Evolutionary conservation across 2,329 filamentous ascomycete genomes (phyloP), one percentile per base, ranked within the genome.

Genomic region (Neofusicoccum ribis): DNA sequence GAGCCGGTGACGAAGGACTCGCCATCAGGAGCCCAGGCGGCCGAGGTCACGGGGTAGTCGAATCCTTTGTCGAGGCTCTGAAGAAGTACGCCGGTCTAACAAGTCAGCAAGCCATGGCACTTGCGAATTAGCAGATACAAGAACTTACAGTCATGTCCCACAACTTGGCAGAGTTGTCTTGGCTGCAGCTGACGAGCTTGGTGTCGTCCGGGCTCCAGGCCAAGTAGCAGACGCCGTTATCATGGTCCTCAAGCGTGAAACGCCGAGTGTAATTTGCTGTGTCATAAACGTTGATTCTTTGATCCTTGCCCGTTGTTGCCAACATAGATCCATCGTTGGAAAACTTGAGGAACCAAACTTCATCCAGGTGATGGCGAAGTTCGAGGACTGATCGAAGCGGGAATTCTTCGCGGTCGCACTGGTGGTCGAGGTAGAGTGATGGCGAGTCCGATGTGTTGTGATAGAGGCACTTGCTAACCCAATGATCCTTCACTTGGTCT

Each of bases 161-260:
- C 67, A 97, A 78, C 41, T 89, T 85, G 0, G 91, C 92, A 67
- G 84, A 85, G 51, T 85, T 86, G 72, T 96, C 77, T 69, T 87
- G 85, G 15, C 88, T 91, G 75, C 94, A 98, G 15, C 90, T 94
- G 44, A 98, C 88, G 39, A 99, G 83, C 79, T 91, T 91, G 1
- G 85, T 85, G 78, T 96, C 92, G 76, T 99, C 92, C 5, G 93
- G 95, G 74, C 93, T 97, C 92, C 95, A 99, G 1, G 91, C 85
- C 3, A 96, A 80, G 72, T 93, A 92, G 20, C 91, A 89, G 12
- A 97, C 89, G 0, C 91, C 90, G 5, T 91, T 89, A 1, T 86
- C 83, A 70, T 96, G 91, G 3, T 89, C 88, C 4, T 81, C 80
- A 9, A 96, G 80, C 51, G 78, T 83, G 64, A 88, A 84, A 3